Percentiles rank a stretch among this genome's conserved stretches.
These are phyloP conservation scores for Xylaria intraflava DNA, from an alignment of 495 filamentous ascomycete species.

Conservation along the genomic window DNA sequence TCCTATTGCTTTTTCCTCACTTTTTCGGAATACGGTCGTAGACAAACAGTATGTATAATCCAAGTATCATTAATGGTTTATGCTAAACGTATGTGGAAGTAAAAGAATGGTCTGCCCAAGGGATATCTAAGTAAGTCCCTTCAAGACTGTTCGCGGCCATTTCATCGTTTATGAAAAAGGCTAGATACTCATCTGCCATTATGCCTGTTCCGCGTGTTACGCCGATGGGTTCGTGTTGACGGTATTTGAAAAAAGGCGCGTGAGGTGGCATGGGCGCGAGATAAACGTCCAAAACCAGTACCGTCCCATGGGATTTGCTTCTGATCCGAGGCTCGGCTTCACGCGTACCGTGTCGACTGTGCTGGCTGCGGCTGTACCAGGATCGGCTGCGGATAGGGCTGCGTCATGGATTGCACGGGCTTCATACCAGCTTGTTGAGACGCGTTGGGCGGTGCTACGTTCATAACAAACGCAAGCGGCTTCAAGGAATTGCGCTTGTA, in stretches of 20 bases:
- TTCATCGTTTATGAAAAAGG: not conserved
- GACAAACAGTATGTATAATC: conserved; percentile 1
- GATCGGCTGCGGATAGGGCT: conserved; percentile 21
- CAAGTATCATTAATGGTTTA: not conserved
- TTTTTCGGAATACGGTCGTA: too few species aligned
- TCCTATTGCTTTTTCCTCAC: too few species aligned
- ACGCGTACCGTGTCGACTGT: conserved; percentile 2
- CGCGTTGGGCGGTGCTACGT: not conserved
- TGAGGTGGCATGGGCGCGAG: not conserved
- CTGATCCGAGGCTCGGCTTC: not conserved
- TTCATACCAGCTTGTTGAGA: not conserved
- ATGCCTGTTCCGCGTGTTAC: not conserved
- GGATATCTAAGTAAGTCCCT: too few species aligned
- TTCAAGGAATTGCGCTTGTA: conserved; percentile 20
- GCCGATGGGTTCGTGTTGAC: not conserved
- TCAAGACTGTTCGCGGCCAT: not conserved
- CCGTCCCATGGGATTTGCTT: conserved; percentile 9
- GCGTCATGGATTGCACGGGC: conserved; percentile 5
- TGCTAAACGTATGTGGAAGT: not conserved
- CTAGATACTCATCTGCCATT: not conserved
- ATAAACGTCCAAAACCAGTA: conserved; percentile 16
- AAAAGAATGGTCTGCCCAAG: too few species aligned
- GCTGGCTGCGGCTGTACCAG: conserved; percentile 12
- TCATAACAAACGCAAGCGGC: conserved; percentile 16
- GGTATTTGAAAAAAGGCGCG: not conserved